Percentiles rank a stretch among this genome's conserved stretches.
phyloP scores from a whole-genome alignment of 352 stramenopile genomes.

The Globisporangium cylindrosporum region DNA sequence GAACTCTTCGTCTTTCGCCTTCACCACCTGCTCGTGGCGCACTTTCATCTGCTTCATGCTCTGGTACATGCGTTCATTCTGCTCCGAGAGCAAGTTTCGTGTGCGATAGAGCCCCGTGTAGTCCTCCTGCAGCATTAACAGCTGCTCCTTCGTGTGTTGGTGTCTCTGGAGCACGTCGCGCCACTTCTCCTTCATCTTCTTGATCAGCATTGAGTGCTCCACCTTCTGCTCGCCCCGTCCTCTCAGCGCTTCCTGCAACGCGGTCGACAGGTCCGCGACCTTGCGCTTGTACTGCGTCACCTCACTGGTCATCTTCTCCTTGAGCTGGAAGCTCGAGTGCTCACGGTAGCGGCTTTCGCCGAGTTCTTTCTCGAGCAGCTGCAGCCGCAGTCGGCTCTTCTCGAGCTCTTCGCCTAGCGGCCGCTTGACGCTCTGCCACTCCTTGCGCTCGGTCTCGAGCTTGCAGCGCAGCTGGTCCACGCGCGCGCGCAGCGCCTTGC shows the following conservation, averaged over 20 bases:
- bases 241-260: conserved; percentile 46
- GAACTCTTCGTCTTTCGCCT: conserved; percentile 47
- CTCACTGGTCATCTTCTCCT: conserved; percentile 64
- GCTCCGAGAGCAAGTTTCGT: conserved; percentile 31
- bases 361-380: conserved; percentile 68
- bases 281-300: conserved; percentile 54
- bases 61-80: conserved; percentile 49
- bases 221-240: conserved; percentile 45
- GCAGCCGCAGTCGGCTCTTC: conserved; percentile 40
- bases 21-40: conserved; percentile 42
- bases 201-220: conserved; percentile 40
- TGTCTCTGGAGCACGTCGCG: conserved; percentile 41
- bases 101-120: conserved; percentile 63
- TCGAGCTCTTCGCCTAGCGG: conserved; percentile 56
- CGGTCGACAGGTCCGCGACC: conserved; percentile 42
- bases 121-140: conserved; percentile 69
- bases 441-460: conserved; percentile 64
- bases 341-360: conserved; percentile 60
- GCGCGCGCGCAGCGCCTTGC: conserved; percentile 60
- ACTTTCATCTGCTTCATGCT: conserved; percentile 43
- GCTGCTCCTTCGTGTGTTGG: conserved; percentile 50
- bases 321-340: conserved; percentile 58
- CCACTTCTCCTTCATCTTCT: conserved; percentile 71
- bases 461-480: conserved; percentile 68
- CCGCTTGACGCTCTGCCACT: conserved; percentile 53